Evolutionary conservation across 805 yeast species (phyloP), one percentile per base, ranked within the genome.

Genomic region (Jamesozyma gamospora): DNA sequence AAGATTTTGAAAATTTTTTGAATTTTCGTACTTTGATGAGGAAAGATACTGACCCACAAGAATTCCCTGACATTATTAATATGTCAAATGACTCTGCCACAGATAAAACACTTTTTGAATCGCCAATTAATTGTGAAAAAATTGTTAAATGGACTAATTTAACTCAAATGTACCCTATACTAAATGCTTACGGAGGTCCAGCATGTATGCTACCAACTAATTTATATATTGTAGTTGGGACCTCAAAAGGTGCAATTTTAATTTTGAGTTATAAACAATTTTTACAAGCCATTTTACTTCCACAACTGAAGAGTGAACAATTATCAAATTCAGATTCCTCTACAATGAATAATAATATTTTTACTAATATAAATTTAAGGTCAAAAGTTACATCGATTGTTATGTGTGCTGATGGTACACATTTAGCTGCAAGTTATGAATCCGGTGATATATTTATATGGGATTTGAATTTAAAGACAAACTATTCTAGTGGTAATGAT

Each of bases 221-320:
- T 27, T 49, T 69, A 26, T 59, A 50, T 39, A 63, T 81, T 7
- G 75, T 75, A 0, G 50, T 87, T 7, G 96, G 94, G 2, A 87
- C 96, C 0, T 51, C 71, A 0, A 72, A 71, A 37, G 95, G 95
- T 1, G 63, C 57, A 28, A 64, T 85, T 0, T 57, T 83, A 4
- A 65, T 82, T 4, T 87, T 84, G 56, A 81, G 79, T 50, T 79
- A 77, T 45, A 71, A 71, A 33, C 95, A 88, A 55, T 65, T 63
- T 25, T 53, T 82, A 4, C 63, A 70, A 12, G 60, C 62, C 32
- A 66, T 69, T 7, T 40, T 61, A 21, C 38, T 51, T 2, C 60
- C 61, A 6, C 44, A 46, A 19, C 17, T 46, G 15, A 13, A 17
- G 2, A 18, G 26, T 17, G 32, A 34, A 28, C 12, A 16, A 8